Base-by-base conservation (phyloP, 352 stramenopile genomes). In the Phytophthora litchii region DNA sequence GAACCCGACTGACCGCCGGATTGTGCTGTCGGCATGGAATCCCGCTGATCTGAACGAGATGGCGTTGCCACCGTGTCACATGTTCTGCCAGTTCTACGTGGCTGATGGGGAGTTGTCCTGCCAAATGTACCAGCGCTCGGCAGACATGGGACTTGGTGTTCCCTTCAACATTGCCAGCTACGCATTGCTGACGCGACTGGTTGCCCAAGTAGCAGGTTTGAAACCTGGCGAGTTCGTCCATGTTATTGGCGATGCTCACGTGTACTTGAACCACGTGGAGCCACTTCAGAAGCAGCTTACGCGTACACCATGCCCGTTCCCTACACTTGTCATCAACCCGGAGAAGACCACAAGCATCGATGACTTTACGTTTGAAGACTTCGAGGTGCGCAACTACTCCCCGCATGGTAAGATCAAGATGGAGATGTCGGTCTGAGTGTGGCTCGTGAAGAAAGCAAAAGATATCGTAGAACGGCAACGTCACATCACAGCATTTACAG, bases 81-180 rank as follows among this genome's bases (percentile, higher is more conserved):
- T 99, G 95, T 98, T 99, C 63, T 99, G 94, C 72, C 98, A 96
- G 62, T 97, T 97, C 54, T 96, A 96, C 76, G 89, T 95, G 29
- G 83, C 86, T 12, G 70, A 91, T 44, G 84, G 78, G 17, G 81
- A 94, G 54, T 62, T 96, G 13, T 94, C 83, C 21, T 95, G 88
- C 40, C 88, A 95, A 74, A 99, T 99, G 98, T 99, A 99, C 74
- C 97, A 99, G 82, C 94, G 98, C 17, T 99, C 92, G 44, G 97
- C 96, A 16, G 98, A 99, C 76, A 99, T 99, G 95, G 97, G 97
- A 6, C 88, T 99, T 23, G 98, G 98, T 7, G 97, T 99, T 31
- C 98, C 98, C 6, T 99, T 99, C 76, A 99, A 99, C 78, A 99
- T 99, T 78, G 97, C 98, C 10, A 98, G 90, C 44, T 99, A 99